A percentile compares a stretch with the other conserved stretches of the same genome.
Conservation (phyloP, 2,329 filamentous ascomycete genomes). For the Cercospora nicotianae region DNA sequence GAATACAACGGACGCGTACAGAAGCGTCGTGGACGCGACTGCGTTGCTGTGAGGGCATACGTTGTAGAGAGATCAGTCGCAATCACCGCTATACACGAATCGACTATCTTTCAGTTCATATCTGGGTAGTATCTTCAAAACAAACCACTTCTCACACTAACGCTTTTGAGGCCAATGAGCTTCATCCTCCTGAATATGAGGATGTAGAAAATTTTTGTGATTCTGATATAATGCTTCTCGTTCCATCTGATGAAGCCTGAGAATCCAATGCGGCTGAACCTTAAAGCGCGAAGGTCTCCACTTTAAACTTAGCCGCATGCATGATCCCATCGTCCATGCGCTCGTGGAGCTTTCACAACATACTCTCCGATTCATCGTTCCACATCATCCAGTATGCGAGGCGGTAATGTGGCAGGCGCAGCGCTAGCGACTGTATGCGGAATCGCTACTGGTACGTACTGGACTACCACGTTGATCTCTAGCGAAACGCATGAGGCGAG, state of each 20-base stretch:
- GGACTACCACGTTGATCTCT: neutral
- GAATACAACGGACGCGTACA: neutral
- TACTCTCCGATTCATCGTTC: neutral
- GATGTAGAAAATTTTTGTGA: neutral
- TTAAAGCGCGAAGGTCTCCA: neutral
- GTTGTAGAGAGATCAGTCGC: neutral
- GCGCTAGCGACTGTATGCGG: conserved; percentile 15
- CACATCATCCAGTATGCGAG: conserved; percentile 11
- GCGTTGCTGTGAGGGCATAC: neutral
- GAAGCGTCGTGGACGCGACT: neutral
- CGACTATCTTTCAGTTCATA: neutral
- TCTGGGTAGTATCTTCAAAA: neutral
- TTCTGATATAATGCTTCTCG: neutral
- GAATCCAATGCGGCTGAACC: neutral
- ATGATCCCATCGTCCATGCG: neutral
- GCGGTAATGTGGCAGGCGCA: conserved; percentile 11
- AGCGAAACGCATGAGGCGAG: neutral
- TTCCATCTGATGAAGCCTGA: neutral
- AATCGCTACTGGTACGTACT: conserved; percentile 4
- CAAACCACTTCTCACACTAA: neutral
- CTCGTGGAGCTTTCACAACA: neutral
- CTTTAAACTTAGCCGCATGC: neutral
- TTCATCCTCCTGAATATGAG: neutral
- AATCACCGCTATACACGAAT: neutral
- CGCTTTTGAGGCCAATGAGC: neutral